Base-by-base conservation (phyloP, 2,329 filamentous ascomycete species). In the Aspergillus flavus region DNA sequence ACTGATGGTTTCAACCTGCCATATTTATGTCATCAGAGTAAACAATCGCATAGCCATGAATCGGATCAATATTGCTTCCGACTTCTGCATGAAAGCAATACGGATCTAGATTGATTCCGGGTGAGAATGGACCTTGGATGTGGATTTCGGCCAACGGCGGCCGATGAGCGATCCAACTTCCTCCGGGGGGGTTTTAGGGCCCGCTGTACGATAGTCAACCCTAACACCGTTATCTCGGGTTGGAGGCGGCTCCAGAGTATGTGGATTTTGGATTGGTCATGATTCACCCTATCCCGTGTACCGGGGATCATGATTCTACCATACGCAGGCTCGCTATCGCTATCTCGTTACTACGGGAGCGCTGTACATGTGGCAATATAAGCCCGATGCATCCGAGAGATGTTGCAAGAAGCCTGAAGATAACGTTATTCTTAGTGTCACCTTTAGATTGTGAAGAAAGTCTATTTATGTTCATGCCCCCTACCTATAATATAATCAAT, bases 111-210 rank as follows among this genome's bases (percentile, higher is more conserved):
- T 10, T 41, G 19, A 19, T 4, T n/a, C 6, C 39, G 7, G 39
- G 39, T n/a, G 9, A 3, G 39, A n/a, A 41, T 10, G 26, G 21
- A 6, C 34, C 32, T n/a, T 97, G 65, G 6, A 12, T 14, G 45
- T 36, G 45, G 26, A 23, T 48, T 21, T 48, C 45, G n/a, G 45
- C 45, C 6, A n/a, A n/a, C 39, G 39, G 19, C 7, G 39, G 39
- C 39, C 39, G 39, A 41, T n/a, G 39, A n/a, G 39, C 39, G 39
- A 41, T n/a, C 39, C 39, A 41, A 41, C 39, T 6, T n/a, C 6
- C 39, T 41, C 39, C 39, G 39, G 39, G 39, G 39, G 39, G 39
- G 39, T 41, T 39, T 41, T 4, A 41, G 39, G 39, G 39, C 39
- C 39, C 39, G 39, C 39, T 41, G 39, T 41, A 41, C 39, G 6